Base-by-base conservation (phyloP, 306 rosid species). In the Casuarina equisetifolia region DNA sequence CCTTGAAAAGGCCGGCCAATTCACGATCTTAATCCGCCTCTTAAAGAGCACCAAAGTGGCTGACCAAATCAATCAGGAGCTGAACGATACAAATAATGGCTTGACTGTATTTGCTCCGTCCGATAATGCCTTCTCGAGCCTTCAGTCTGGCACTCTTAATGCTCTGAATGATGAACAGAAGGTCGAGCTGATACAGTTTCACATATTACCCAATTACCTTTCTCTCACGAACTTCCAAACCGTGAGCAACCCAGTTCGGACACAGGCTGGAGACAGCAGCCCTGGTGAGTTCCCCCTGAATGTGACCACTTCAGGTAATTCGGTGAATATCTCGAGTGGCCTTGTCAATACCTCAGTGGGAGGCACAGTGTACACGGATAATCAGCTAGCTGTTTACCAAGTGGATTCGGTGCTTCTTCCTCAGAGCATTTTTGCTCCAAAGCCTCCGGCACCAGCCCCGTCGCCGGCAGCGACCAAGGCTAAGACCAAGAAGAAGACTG, bases 381-480 rank as follows among this genome's bases (percentile, higher is more conserved):
- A 74, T 45, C 94, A 91, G 72, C 90, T 91, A 0, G 97, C 91
- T 5, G 83, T 91, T 70, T 91, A 91, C 38, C 88, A 88, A 42
- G 82, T 91, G 20, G 94, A 91, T 70, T 86, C 82, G 68, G 94
- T 88, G 59, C 86, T 91, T 53, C 86, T 85, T 57, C 94, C 97
- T 2, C 68, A 86, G 9, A 91, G 86, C 5, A 81, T 91, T 78
- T 88, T 91, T 2, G 85, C 70, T 4, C 88, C 94, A 2, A 76
- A 78, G 69, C 70, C 85, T 10, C 96, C 93, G 0, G 86, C 92
- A 0, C 93, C 90, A 0, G 88, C 90, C 10, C 90, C 94, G 0
- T 79, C 85, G 0, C 91, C 89, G 0, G 73, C 63, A 17, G 81
- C 81, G 70, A 75, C 91, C 9, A 84, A 82, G 85, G 0, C 80